Evolutionary conservation across 805 yeast genomes (phyloP), one percentile per base, ranked within the genome.

Genomic region (Aciculoconidium aculeatum): DNA sequence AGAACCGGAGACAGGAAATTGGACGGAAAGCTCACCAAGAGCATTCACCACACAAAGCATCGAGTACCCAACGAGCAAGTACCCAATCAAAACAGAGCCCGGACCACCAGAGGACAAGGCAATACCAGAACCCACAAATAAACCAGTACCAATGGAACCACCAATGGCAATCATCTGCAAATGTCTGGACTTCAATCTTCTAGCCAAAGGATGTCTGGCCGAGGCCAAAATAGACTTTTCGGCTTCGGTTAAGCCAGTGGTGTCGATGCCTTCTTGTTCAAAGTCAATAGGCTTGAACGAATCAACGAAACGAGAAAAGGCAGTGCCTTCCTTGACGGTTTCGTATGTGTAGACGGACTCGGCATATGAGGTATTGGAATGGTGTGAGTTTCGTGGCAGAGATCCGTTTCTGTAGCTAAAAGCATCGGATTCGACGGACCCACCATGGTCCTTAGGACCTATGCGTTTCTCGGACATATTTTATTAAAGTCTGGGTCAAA

Each of bases 71-170:
- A 51, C 41, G 17, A 54, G 21, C 10, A 40, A 24, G 39, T 49
- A 54, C 3, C 53, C 57, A 31, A 55, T 49, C 21, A 53, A 39
- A 8, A 55, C 43, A 15, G 49, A 41, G 1, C 43, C 57, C 1
- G 61, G 59, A 8, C 61, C 61, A 29, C 61, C 61, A 6, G 39
- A 34, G 14, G 55, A 36, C 35, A 65, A 47, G 2, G 61, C 61
- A 22, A 57, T 56, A 26, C 75, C 75, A 23, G 65, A 52, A 17
- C 72, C 70, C 17, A 64, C 56, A 43, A 69, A 67, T 33, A 77
- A 58, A 44, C 84, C 85, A 5, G 92, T 79, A 47, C 95, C 95
- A 36, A 84, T 79, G 29, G 90, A 80, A 31, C 92, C 87, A 34
- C 92, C 92, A 32, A 85, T 65, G 21, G 94, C 86, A 45, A 84